These are phyloP conservation scores for Anthoceros angustus DNA, from an alignment of 225 moss, liverwort and hornwort species.

Conservation along the genomic window DNA sequence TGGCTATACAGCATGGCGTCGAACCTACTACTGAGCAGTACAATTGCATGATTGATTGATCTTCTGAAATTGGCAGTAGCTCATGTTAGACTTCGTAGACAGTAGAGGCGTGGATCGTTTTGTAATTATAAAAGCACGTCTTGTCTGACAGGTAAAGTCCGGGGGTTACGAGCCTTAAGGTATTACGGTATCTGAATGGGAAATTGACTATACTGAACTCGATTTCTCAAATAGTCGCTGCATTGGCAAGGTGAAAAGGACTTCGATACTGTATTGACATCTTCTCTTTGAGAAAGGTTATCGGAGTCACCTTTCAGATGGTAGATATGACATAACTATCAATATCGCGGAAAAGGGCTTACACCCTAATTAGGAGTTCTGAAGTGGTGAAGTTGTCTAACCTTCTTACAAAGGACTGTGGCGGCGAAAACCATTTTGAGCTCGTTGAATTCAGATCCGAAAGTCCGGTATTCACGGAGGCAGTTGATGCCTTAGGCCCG, in stretches of 20 bases:
- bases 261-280: background rate
- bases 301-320: too few species aligned
- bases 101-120: too few species aligned
- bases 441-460: constrained; percentile 20
- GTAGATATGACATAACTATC: too few species aligned
- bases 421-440: constrained; percentile 77
- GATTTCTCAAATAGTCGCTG: constrained; percentile 24
- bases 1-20: too few species aligned
- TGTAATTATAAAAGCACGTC: background rate
- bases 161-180: constrained; percentile 29
- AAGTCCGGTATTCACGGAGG: too few species aligned
- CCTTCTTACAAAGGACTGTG: constrained; percentile 8
- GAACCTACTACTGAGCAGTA: too few species aligned
- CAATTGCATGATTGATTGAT: too few species aligned
- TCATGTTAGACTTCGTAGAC: too few species aligned
- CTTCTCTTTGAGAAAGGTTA: background rate
- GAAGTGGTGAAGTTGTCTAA: background rate
- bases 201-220: constrained; percentile 54
- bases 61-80: too few species aligned
- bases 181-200: constrained; percentile 48
- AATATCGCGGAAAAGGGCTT: too few species aligned
- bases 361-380: too few species aligned
- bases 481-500: too few species aligned
- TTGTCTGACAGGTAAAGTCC: constrained; percentile 27
- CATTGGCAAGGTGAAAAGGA: constrained; percentile 41